Evolutionary conservation across 768 basidiomycete species (phyloP), one percentile per base, ranked within the genome.

Genomic region (Pisolithus tinctorius): DNA sequence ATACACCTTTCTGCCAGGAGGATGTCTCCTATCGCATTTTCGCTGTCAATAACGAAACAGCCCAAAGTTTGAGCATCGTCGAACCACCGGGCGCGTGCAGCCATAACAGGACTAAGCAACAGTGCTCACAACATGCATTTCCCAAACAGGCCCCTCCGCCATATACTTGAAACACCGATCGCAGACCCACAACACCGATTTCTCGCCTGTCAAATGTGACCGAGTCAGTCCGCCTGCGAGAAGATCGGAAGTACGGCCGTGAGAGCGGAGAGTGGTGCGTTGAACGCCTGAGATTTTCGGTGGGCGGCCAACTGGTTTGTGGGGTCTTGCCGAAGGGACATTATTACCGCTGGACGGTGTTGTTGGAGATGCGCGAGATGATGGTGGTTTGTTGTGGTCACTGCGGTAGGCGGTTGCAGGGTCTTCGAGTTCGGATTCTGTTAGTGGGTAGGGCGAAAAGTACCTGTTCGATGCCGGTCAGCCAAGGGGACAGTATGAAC

Each of bases 141-240:
- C 86, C 82, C 87, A 94, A 20, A 74, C 71, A 1, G 71, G 67
- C 14, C 81, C 79, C 43, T 91, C 85, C 2, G 82, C 73, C 85
- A 93, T 91, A 63, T 99, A 99, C 71, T 96, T 98, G 83, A 97
- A 96, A 71, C 95, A 99, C 54, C 82, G 79, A 58, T 93, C 87
- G 63, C 93, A 95, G 5, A 94, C 90, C 80, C 84, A 93, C 17
- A 94, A 67, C 30, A 72, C 68, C 16, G 80, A 69, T 45, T 74
- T 74, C 55, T 82, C 82, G 4, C 71, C 75, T 14, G 62, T 51
- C 16, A 62, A 65, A 44, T 73, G 69, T 16, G 73, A 70, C 20
- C 81, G 73, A 30, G 73, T 71, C 48, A 86, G 63, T 6, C 83
- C 81, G 30, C 86, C 83, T 0, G 81, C 81, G 16, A 88, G 68